Conservation (phyloP, 345 rosid species). For the Bruguiera gymnorhiza region DNA sequence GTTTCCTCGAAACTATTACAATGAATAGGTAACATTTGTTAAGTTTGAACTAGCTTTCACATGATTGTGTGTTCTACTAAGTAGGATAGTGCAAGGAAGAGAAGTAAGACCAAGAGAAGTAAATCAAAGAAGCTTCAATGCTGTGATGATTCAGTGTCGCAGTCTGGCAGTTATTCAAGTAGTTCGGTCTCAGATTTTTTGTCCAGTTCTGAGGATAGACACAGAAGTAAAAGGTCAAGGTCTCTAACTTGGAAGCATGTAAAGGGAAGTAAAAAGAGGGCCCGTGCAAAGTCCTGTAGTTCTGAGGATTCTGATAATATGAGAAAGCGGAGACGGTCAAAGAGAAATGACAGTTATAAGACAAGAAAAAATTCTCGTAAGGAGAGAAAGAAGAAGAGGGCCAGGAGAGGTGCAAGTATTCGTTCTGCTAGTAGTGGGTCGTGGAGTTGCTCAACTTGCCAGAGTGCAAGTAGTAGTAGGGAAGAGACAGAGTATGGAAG, state of each 20-base stretch:
- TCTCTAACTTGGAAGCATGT: slow-evolving; percentile 35
- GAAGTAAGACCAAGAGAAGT: slow-evolving; percentile 38
- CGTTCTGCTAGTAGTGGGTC: slow-evolving; percentile 44
- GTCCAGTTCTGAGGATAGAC: slow-evolving; percentile 51
- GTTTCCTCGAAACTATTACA: not conserved
- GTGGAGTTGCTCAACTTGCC: slow-evolving; percentile 41
- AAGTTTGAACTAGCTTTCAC: not conserved
- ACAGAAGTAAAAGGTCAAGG: slow-evolving; percentile 43
- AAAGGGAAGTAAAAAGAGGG: slow-evolving; percentile 52
- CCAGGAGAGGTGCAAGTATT: slow-evolving; percentile 39
- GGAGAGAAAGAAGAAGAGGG: slow-evolving; percentile 35
- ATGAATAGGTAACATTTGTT: not conserved
- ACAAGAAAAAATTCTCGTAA: slow-evolving; percentile 28
- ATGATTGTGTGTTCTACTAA: slow-evolving; percentile 13
- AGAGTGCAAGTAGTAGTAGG: slow-evolving; percentile 17
- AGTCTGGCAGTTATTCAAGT: slow-evolving; percentile 40
- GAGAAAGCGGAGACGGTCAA: slow-evolving; percentile 44
- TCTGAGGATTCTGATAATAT: slow-evolving; percentile 29
- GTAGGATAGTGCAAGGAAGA: slow-evolving; percentile 57
- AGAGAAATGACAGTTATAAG: slow-evolving; percentile 29
- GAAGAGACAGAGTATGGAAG: slow-evolving; percentile 46
- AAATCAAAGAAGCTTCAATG: slow-evolving; percentile 54
- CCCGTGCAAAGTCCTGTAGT: slow-evolving; percentile 41
- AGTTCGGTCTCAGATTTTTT: slow-evolving; percentile 42
- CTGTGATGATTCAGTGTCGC: slow-evolving; percentile 36